Evolutionary conservation across 441 rosid genomes (phyloP).

Genomic region (Biscutella laevigata): DNA sequence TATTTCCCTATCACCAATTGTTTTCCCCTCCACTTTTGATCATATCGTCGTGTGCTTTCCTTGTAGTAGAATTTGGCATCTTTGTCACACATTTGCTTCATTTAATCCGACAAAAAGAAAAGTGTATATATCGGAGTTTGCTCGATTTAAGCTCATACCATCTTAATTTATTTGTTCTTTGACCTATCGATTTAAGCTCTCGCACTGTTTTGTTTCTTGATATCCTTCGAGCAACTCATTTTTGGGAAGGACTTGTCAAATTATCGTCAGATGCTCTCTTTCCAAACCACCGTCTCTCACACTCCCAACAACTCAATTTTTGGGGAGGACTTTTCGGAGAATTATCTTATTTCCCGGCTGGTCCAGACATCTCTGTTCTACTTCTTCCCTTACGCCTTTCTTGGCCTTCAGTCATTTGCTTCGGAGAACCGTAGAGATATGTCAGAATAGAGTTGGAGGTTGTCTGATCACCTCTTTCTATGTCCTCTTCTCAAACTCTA

Average conservation of each 20-base stretch:
- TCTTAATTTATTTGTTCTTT: background rate
- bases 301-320: background rate
- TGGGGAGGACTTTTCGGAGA: background rate
- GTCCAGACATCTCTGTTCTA: slow-evolving; percentile 22
- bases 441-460: slow-evolving; percentile 20
- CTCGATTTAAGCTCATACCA: background rate
- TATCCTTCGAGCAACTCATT: slow-evolving; percentile 23
- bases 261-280: no score
- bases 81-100: no score
- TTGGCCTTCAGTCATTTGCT: no score
- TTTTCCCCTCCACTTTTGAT: background rate
- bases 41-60: background rate
- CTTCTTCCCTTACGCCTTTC: slow-evolving; percentile 25
- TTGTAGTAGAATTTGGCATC: background rate
- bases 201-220: slow-evolving; percentile 27
- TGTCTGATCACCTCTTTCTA: slow-evolving; percentile 29
- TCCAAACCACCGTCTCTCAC: slow-evolving; percentile 18
- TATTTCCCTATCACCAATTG: background rate
- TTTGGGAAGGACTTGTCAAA: background rate
- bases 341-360: slow-evolving; percentile 9
- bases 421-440: slow-evolving; percentile 4
- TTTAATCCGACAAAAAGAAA: no score
- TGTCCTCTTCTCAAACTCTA: slow-evolving; percentile 25
- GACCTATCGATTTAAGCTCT: background rate
- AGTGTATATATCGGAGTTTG: background rate